These are phyloP conservation scores for Fusarium sp. DNA, from an alignment of 2,329 filamentous ascomycete species.

Conservation along the genomic window DNA sequence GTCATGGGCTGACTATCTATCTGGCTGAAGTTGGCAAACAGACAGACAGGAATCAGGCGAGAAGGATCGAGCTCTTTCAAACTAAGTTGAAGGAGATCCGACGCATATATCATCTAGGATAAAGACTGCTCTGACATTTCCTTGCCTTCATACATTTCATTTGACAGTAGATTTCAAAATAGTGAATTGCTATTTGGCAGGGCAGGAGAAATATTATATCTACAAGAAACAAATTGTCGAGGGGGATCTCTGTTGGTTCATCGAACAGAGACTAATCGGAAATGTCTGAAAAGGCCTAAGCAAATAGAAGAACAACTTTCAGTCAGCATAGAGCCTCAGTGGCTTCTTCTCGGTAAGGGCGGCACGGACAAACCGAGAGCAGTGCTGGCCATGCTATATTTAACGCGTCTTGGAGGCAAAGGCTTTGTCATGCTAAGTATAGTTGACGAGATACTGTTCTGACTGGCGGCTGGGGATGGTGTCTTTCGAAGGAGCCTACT, in stretches of 20 bases:
- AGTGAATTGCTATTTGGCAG: not conserved
- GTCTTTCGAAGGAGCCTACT: not conserved
- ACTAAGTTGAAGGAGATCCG: too few relatives aligned
- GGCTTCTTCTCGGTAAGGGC: not conserved
- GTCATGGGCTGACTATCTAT: too few relatives aligned
- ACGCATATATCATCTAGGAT: too few relatives aligned
- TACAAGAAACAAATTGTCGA: not conserved
- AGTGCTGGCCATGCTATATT: not conserved
- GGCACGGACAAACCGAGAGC: slow-evolving; percentile 5
- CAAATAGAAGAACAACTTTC: not conserved
- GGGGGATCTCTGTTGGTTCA: not conserved
- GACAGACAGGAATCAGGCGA: too few relatives aligned
- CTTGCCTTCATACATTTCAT: not conserved
- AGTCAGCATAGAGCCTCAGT: not conserved
- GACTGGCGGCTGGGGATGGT: not conserved
- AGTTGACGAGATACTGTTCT: not conserved
- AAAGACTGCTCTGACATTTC: not conserved
- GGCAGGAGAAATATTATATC: not conserved
- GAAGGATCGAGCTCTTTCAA: too few relatives aligned
- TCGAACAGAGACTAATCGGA: not conserved
- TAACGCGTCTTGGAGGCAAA: not conserved
- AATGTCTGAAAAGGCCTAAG: not conserved
- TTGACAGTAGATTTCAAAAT: not conserved
- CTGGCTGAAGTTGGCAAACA: too few relatives aligned
- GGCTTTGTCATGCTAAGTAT: not conserved